Base-by-base conservation (phyloP, 805 yeast species). In the Vanderwaltozyma verrucispora region DNA sequence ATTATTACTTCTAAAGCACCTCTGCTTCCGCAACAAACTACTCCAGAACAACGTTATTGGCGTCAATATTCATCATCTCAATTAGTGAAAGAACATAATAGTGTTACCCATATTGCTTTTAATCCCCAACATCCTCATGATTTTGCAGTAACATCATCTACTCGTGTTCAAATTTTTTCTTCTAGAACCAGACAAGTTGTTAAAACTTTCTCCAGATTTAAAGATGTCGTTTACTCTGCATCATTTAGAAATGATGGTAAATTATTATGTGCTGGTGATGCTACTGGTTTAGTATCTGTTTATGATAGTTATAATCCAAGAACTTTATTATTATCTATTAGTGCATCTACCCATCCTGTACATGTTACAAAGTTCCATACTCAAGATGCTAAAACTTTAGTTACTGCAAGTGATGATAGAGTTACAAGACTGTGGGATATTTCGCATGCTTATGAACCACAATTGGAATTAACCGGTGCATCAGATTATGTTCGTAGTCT, bases 1-100 rank as follows among this genome's bases (percentile, higher is more conserved):
- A 71, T 85, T 8, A 67, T 72, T 20, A 78, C 76, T 21, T 72
- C 71, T 23, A 71, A 84, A 54, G 77, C 75, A 43, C 82, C 95
- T 1, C 77, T 83, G 1, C 70, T 85, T 35, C 94, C 95, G 3
- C 77, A 83, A 10, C 64, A 60, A 33, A 79, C 88, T 2, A 85
- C 95, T 0, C 89, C 96, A 1, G 97, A 89, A 48, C 94, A 87
- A 53, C 71, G 94, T 48, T 89, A 83, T 64, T 92, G 97, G 97
- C 70, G 94, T 49, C 83, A 86, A 6, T 88, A 80, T 58, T 68
- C 73, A 23, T 80, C 77, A 46, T 89, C 97, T 3, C 89, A 89
- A 56, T 68, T 92, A 28, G 86, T 88, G 20, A 89, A 92, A 59
- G 97, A 92, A 59, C 89, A 84, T 62, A 87, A 84, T 60, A 85